phyloP scores from a whole-genome alignment of 1,284 basidiomycete species.

The Leccinum fuscescens region DNA sequence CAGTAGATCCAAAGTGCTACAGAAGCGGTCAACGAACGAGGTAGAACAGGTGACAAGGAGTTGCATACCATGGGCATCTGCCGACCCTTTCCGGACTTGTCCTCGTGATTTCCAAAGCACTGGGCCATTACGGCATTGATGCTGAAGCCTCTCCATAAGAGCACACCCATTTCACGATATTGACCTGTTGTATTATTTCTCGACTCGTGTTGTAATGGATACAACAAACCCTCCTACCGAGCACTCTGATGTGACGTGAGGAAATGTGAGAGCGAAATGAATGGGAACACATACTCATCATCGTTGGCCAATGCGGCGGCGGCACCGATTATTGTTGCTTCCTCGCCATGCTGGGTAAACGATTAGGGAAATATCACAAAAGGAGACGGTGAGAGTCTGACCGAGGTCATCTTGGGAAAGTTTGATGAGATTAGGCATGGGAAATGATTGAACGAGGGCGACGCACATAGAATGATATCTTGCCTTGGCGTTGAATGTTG shows the following conservation, averaged over 20 bases:
- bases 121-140: slow-evolving; percentile 79
- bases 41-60: not conserved
- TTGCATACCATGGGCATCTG: slow-evolving; percentile 81
- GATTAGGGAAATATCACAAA: slow-evolving; percentile 8
- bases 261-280: not conserved
- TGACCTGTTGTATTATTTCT: slow-evolving; percentile 50
- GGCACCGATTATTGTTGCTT: slow-evolving; percentile 88
- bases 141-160: slow-evolving; percentile 84
- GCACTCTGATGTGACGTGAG: slow-evolving; percentile 45
- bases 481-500: slow-evolving; percentile 91
- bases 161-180: slow-evolving; percentile 87
- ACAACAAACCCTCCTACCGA: slow-evolving; percentile 43
- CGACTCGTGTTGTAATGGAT: not conserved
- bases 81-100: slow-evolving; percentile 80
- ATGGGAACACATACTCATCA: slow-evolving; percentile 71
- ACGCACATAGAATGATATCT: slow-evolving; percentile 90
- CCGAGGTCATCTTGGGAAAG: slow-evolving; percentile 67
- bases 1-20: slow-evolving; percentile 83
- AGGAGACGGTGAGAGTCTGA: slow-evolving; percentile 35
- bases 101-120: slow-evolving; percentile 84
- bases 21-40: slow-evolving; percentile 6
- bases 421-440: slow-evolving; percentile 19
- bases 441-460: not conserved
- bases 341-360: slow-evolving; percentile 74
- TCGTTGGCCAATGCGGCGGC: slow-evolving; percentile 81